Base-by-base conservation (phyloP, 73 alveolate species). In the Paramecium bursaria region DNA sequence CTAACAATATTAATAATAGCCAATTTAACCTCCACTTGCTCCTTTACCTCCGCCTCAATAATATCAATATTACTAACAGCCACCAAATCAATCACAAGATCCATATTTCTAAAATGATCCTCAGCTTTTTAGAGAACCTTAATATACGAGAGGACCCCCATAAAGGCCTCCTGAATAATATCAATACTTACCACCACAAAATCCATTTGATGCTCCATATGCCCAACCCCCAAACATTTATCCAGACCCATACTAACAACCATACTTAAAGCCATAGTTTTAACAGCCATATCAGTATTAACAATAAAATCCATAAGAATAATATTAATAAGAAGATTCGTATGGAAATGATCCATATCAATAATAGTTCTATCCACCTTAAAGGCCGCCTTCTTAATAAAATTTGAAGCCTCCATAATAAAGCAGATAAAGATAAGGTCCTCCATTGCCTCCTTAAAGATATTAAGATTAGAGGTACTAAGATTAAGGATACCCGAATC, bases 341-440 rank as follows among this genome's bases (percentile, higher is more conserved):
- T n/a, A n/a, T n/a, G n/a, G n/a, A n/a, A 51, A 51, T 9, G 27
- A 51, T 14, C n/a, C 39, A 10, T 50, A 50, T 6, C 39, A 50
- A 50, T n/a, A 50, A 2, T 51, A 51, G 17, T 19, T n/a, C n/a
- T n/a, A 51, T 9, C 23, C 17, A 51, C 46, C 46, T 1, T 51
- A 33, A 51, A 51, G 46, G 13, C 74, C 74, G 17, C 74, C 74
- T 51, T 51, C 27, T n/a, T n/a, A n/a, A n/a, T n/a, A n/a, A n/a
- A n/a, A n/a, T n/a, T n/a, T n/a, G n/a, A n/a, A n/a, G n/a, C n/a
- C n/a, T n/a, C n/a, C n/a, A n/a, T n/a, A n/a, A n/a, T n/a, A n/a
- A n/a, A n/a, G n/a, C n/a, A n/a, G n/a, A n/a, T n/a, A n/a, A n/a
- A n/a, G n/a, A n/a, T n/a, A n/a, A n/a, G n/a, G n/a, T n/a, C n/a